Conservation (phyloP, 2,329 filamentous ascomycete species). For the Bimuria novae-zelandiae region DNA sequence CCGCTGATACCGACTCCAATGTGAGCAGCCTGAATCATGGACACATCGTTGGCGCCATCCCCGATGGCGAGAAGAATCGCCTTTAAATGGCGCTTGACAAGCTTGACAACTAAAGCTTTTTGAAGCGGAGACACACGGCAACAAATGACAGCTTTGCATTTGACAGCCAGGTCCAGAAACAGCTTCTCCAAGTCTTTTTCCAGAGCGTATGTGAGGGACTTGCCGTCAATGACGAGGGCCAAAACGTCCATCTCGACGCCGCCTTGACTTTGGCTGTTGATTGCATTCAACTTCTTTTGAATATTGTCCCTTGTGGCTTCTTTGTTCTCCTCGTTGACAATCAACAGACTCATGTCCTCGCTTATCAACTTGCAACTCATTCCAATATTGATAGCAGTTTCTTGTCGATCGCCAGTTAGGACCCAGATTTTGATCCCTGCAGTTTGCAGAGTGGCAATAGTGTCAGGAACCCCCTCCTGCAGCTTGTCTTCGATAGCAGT, state of each 20-base stretch:
- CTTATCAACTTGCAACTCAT: conserved; percentile 99
- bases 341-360: conserved; percentile 97
- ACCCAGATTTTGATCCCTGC: conserved; percentile 99
- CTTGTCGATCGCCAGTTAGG: conserved; percentile 93
- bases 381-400: conserved; percentile 99
- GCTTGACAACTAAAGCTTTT: conserved; percentile 95
- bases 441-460: conserved; percentile 94
- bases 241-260: conserved; percentile 82
- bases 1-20: conserved; percentile 98
- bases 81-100: conserved; percentile 93
- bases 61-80: conserved; percentile 93
- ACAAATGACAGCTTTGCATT: conserved; percentile 99
- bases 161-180: conserved; percentile 88
- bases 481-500: conserved; percentile 97
- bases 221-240: conserved; percentile 93
- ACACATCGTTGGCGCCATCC: conserved; percentile 98
- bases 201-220: conserved; percentile 88
- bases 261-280: conserved; percentile 78
- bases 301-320: conserved; percentile 83
- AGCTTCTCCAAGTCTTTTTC: conserved; percentile 93
- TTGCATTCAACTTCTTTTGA: conserved; percentile 89
- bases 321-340: conserved; percentile 88
- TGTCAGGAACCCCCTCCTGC: conserved; percentile 96
- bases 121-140: conserved; percentile 94
- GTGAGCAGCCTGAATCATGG: conserved; percentile 98